Percentiles rank a stretch among this genome's conserved stretches.
phyloP scores from a whole-genome alignment of 345 rosid genomes.

The Populus euphratica region DNA sequence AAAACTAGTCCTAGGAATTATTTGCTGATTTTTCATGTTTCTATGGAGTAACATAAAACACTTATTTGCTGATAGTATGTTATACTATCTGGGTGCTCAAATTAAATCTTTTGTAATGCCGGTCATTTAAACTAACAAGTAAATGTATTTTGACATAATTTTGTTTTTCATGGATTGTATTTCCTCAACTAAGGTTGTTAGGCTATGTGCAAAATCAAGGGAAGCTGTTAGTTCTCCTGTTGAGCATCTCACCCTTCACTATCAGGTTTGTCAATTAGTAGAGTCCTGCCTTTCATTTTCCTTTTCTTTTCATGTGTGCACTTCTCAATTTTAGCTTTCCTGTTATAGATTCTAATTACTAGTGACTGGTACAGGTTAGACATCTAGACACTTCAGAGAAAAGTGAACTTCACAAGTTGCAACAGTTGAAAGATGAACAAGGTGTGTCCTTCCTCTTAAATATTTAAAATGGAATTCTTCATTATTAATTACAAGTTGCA shows the following conservation, averaged over 20 bases:
- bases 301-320: neutral
- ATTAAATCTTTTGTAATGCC: neutral
- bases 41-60: neutral
- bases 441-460: constrained; percentile 37
- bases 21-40: neutral
- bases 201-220: constrained; percentile 98
- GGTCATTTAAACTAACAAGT: neutral
- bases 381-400: constrained; percentile 99
- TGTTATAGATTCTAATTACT: constrained; percentile 5
- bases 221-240: constrained; percentile 99
- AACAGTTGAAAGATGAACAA: constrained; percentile 99
- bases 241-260: constrained; percentile 98
- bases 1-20: neutral
- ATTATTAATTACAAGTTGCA: neutral
- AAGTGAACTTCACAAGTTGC: constrained; percentile 97
- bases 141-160: neutral
- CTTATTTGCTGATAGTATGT: neutral
- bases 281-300: neutral
- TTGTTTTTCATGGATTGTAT: neutral
- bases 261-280: constrained; percentile 65
- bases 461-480: neutral
- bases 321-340: neutral
- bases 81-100: neutral
- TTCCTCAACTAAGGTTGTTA: constrained; percentile 62
- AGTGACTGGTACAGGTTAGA: constrained; percentile 61